A percentile compares a stretch with the other conserved stretches of the same genome.
Evolutionary conservation across 176 grass and related monocot species (phyloP).

Genomic region (Neostapfia colusana): DNA sequence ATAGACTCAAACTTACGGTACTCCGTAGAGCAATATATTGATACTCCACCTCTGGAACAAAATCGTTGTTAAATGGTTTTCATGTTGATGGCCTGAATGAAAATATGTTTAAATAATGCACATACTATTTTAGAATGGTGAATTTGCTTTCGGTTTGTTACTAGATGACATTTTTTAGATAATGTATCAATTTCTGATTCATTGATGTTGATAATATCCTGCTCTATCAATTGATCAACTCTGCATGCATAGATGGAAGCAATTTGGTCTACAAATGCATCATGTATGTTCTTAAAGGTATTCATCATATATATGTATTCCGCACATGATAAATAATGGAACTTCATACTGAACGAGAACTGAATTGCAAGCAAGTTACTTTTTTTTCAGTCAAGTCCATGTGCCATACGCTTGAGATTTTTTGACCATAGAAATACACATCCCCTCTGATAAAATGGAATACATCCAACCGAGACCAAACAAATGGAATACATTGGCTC

Average conservation of each 20-base stretch:
- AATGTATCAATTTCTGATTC: neutral
- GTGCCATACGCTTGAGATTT: neutral
- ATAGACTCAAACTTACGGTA: too few relatives aligned
- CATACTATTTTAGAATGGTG: neutral
- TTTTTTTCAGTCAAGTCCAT: too few relatives aligned
- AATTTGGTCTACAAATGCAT: neutral
- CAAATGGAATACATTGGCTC: too few relatives aligned
- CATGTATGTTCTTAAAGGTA: too few relatives aligned
- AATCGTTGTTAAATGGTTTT: neutral
- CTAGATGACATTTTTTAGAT: neutral
- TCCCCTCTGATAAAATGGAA: too few relatives aligned
- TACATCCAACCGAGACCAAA: too few relatives aligned
- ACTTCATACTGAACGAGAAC: neutral
- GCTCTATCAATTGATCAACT: neutral
- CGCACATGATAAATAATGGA: neutral
- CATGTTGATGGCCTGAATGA: neutral
- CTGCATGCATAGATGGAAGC: neutral
- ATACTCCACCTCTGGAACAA: neutral
- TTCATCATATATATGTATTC: neutral
- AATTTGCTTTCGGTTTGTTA: neutral
- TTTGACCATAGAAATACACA: neutral
- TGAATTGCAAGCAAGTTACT: neutral
- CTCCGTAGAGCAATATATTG: too few relatives aligned
- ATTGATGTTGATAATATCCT: too few relatives aligned
- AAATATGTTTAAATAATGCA: neutral